A percentile compares a stretch with the other conserved stretches of the same genome.
Evolutionary conservation across 2,329 filamentous ascomycete species (phyloP).

Genomic region (Cytospora piceae): DNA sequence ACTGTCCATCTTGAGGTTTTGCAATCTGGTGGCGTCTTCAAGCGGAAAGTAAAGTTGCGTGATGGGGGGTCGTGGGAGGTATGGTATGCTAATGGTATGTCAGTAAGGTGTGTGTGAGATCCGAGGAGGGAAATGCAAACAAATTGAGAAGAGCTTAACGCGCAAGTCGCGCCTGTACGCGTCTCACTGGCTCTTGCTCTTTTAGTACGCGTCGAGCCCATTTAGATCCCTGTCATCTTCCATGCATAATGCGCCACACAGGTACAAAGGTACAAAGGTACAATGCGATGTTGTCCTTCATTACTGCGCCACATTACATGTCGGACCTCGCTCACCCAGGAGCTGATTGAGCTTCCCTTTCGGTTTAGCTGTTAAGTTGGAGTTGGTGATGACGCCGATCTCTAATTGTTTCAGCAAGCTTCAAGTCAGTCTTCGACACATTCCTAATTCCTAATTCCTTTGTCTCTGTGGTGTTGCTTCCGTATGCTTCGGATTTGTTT

Average conservation of each 20-base stretch:
- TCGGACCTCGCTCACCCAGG: conserved; percentile 1
- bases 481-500: conserved; percentile 11
- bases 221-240: neutral
- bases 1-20: conserved; percentile 69
- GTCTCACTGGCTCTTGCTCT: neutral
- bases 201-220: conserved; percentile 3
- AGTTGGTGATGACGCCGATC: conserved; percentile 20
- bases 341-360: conserved; percentile 21
- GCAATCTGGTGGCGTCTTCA: neutral
- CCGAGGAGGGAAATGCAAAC: conserved; percentile 13
- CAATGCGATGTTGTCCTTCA: neutral
- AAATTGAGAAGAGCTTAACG: conserved; percentile 10
- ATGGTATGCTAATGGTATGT: neutral
- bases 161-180: conserved; percentile 1
- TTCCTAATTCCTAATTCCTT: neutral
- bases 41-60: neutral
- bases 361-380: conserved; percentile 29
- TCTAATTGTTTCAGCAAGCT: neutral
- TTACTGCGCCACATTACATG: conserved; percentile 14
- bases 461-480: conserved; percentile 10
- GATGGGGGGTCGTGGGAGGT: neutral
- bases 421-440: conserved; percentile 18
- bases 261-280: neutral
- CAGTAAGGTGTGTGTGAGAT: neutral
- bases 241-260: conserved; percentile 18